Base-by-base conservation (phyloP, 1,284 basidiomycete genomes). In the Porogramme epimiltina region DNA sequence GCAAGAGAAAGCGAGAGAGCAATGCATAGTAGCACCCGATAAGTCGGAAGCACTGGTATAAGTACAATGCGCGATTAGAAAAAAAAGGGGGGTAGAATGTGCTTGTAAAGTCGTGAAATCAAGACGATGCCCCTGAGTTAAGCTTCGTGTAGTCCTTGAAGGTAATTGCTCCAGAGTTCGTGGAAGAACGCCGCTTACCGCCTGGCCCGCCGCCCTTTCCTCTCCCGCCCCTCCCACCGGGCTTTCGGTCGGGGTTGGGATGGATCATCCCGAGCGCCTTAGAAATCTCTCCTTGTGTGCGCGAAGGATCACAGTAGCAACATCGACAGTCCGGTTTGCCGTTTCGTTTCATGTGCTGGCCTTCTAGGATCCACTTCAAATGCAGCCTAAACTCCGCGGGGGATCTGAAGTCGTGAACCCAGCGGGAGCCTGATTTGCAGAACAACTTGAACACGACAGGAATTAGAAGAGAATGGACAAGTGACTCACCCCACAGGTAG, bases 321-420 rank as follows among this genome's bases (percentile, higher is more conserved):
- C 65, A 67, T 16, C 49, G n/a, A 49, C 65, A 67, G 19, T 56
- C 53, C 15, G 57, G 61, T 19, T 34, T 39, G 18, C 59, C 56
- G 24, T 54, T 49, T 10, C 15, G n/a, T n/a, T 62, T 63, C 51
- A 56, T 39, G 4, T 63, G 58, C 18, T 54, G 50, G 19, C 66
- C 67, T n/a, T 60, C 49, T 38, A 66, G 46, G 18, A 69, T 51
- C 68, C 68, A 69, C 39, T 58, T 56, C 13, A 62, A 51, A 37
- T 69, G 68, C 3, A 61, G 42, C 20, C 54, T 60, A 52, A 69
- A 69, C 50, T 69, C 68, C 31, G 49, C 51, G 3, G 68, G 66
- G 3, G 66, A 68, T 15, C 68, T 59, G 45, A 68, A 69, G 8
- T 45, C 37, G 11, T 38, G 22, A 0, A 63, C 60, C 26, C 45